Evolutionary conservation across 2,329 filamentous ascomycete genomes (phyloP), one percentile per base, ranked within the genome.

Genomic region (Colletotrichum ledebouriae): DNA sequence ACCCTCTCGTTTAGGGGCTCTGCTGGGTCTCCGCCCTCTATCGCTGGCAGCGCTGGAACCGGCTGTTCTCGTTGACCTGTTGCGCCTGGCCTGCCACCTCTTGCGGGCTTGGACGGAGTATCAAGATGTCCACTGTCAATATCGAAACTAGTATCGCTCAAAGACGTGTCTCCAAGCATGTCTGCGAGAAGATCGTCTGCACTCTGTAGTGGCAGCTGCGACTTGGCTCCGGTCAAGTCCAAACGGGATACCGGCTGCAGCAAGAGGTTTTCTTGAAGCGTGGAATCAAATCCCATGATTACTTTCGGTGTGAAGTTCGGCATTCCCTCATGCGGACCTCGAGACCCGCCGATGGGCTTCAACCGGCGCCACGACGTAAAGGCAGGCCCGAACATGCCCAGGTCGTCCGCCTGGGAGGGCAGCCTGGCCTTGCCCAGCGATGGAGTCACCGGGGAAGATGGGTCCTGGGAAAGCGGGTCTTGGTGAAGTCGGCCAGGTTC

Each of bases 261-360:
- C 44, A 47, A 47, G 44, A 47, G 44, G 44, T 47, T 47, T 12
- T 47, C 44, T 47, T 25, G 44, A 12, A 47, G 44, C n/a, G 44
- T 20, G 44, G 6, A 6, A 15, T 47, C 4, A 47, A 15, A 47
- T 47, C 44, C 3, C 6, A 47, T 47, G 10, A 1, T 22, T 25
- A 47, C 44, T 25, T 47, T 47, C 44, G 44, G 44, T 20, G 44
- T 47, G 44, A 47, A 47, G 12, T 47, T 7, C 44, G 44, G 12
- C n/a, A 47, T 47, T 25, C 10, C 44, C 44, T 12, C 10, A 25
- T 1, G 20, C 12, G 44, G 17, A 11, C 44, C 17, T 5, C 7
- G 44, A 17, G 44, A 5, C 44, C 3, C 6, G 44, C 44, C 12
- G 44, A 47, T 3, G 44, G 44, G 44, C 44, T 47, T 25, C 44